Conservation (phyloP, 169 alveolate species). For the Eimeria zaria region DNA sequence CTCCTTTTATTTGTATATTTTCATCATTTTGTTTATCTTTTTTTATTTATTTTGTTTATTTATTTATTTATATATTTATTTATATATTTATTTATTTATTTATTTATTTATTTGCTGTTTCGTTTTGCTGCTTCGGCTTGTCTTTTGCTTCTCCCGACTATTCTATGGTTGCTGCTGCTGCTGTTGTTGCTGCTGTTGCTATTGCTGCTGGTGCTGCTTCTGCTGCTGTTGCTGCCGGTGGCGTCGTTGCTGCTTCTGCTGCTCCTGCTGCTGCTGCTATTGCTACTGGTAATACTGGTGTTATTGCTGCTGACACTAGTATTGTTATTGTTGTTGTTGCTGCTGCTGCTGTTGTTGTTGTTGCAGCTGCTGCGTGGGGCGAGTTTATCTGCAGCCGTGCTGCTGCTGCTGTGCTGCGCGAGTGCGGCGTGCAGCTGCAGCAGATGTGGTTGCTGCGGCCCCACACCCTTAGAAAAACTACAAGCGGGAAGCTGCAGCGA, state of each 20-base stretch:
- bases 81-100: too few relatives aligned
- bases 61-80: too few relatives aligned
- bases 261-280: too few relatives aligned
- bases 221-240: too few relatives aligned
- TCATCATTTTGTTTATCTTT: neutral
- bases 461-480: neutral
- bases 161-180: too few relatives aligned
- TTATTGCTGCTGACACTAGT: neutral
- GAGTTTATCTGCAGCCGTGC: neutral
- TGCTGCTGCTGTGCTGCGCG: neutral
- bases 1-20: neutral
- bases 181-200: neutral
- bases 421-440: neutral
- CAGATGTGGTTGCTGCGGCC: conserved; percentile 2
- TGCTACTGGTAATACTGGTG: too few relatives aligned
- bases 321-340: neutral
- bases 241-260: too few relatives aligned
- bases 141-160: too few relatives aligned
- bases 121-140: too few relatives aligned
- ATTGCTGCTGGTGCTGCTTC: too few relatives aligned
- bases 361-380: neutral
- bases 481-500: neutral
- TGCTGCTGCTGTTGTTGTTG: neutral
- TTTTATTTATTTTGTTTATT: too few relatives aligned
- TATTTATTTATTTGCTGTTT: too few relatives aligned